Percentiles rank a stretch among this genome's conserved stretches.
phyloP scores from a whole-genome alignment of 352 stramenopile species.

The Phytophthora idaei region DNA sequence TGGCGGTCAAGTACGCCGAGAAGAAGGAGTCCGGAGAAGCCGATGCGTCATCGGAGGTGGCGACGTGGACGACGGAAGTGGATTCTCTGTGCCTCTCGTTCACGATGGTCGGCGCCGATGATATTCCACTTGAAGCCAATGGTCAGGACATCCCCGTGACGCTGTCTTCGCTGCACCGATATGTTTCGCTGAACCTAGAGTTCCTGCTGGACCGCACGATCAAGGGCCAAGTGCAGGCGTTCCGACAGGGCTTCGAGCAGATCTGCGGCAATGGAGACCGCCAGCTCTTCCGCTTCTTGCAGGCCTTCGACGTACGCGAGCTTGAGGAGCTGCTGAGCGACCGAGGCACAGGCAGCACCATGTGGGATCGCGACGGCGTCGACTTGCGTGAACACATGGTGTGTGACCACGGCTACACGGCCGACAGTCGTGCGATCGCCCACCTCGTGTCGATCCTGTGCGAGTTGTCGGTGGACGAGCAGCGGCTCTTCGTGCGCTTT shows the following conservation, averaged over 20 bases:
- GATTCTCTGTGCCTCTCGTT: constrained; percentile 78
- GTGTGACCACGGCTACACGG: constrained; percentile 86
- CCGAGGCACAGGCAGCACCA: constrained; percentile 38
- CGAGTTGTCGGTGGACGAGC: constrained; percentile 67
- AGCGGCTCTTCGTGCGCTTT: constrained; percentile 89
- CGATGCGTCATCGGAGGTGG: constrained; percentile 28
- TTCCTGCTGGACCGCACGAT: constrained; percentile 77
- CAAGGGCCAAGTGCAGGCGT: constrained; percentile 59
- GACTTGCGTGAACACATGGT: constrained; percentile 81
- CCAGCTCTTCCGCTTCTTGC: constrained; percentile 45
- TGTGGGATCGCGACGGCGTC: constrained; percentile 76
- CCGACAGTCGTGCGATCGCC: constrained; percentile 63
- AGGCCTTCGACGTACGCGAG: constrained; percentile 67
- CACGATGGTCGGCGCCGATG: constrained; percentile 70
- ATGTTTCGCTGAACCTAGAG: constrained; percentile 55
- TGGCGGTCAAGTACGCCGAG: constrained; percentile 27
- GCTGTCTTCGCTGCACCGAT: constrained; percentile 51
- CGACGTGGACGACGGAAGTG: constrained; percentile 41
- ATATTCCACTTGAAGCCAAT: constrained; percentile 54
- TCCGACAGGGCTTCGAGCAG: constrained; percentile 71
- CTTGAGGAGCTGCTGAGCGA: constrained; percentile 74
- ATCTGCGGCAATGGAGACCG: constrained; percentile 44
- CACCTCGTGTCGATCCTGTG: constrained; percentile 82
- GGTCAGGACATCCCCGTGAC: constrained; percentile 59
- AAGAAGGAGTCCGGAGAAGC: constrained; percentile 4